Conservation (phyloP, 257 asterid genomes). For the Hygrophila difformis region DNA sequence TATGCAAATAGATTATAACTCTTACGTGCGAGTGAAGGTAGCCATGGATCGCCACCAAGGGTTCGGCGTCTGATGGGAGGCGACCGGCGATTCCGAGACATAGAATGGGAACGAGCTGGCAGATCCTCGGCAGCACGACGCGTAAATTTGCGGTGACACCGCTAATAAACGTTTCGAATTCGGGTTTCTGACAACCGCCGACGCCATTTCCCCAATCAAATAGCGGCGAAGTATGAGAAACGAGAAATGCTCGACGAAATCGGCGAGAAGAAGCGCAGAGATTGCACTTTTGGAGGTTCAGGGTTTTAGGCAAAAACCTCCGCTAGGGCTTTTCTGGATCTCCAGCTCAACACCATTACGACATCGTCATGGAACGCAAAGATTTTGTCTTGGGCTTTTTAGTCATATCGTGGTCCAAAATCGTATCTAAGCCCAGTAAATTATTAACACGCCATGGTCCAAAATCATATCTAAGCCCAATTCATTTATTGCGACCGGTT, state of each 20-base stretch:
- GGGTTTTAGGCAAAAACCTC: slow-evolving; percentile 14
- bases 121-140: slow-evolving; percentile 21
- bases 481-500: too few species aligned
- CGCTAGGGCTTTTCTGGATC: slow-evolving; percentile 1
- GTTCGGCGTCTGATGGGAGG: slow-evolving; percentile 9
- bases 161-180: slow-evolving; percentile 20
- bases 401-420: too few species aligned
- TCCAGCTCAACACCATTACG: neutral
- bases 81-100: slow-evolving; percentile 11
- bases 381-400: too few species aligned
- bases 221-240: neutral
- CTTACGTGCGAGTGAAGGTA: slow-evolving; percentile 33
- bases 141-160: slow-evolving; percentile 15
- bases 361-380: too few species aligned
- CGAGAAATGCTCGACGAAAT: neutral
- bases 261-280: too few species aligned
- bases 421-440: too few species aligned
- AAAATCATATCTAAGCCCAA: too few species aligned
- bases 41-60: slow-evolving; percentile 38
- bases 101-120: slow-evolving; percentile 9
- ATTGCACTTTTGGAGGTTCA: neutral
- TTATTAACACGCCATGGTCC: too few species aligned
- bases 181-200: slow-evolving; percentile 22
- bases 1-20: neutral
- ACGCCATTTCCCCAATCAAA: slow-evolving; percentile 23